These are phyloP conservation scores for Xanthoconium purpureum DNA, from an alignment of 768 basidiomycete genomes.

Conservation along the genomic window DNA sequence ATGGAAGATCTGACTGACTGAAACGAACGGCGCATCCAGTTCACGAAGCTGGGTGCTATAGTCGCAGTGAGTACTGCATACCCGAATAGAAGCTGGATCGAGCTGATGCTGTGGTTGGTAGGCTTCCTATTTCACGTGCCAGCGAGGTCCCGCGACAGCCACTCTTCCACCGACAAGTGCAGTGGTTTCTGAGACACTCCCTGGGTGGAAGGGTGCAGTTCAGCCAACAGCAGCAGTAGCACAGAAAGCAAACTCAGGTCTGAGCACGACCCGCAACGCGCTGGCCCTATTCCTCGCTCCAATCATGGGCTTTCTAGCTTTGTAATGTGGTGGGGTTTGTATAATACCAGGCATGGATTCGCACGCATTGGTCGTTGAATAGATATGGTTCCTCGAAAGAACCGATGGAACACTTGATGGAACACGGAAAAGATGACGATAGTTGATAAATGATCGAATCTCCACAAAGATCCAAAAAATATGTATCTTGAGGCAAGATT, in stretches of 20 bases:
- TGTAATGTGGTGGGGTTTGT: slow-evolving; percentile 9
- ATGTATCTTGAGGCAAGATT: too few species aligned
- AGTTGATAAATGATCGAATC: too few species aligned
- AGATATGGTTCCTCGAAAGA: slow-evolving; percentile 19
- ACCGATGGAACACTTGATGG: not conserved
- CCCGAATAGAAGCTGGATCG: not conserved
- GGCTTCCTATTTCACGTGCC: slow-evolving; percentile 72
- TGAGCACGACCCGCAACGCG: slow-evolving; percentile 18
- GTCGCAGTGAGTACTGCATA: slow-evolving; percentile 48
- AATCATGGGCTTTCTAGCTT: slow-evolving; percentile 28
- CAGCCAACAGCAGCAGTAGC: slow-evolving; percentile 12
- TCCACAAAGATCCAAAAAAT: too few species aligned
- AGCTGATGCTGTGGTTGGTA: slow-evolving; percentile 25
- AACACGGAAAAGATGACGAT: slow-evolving; percentile 1
- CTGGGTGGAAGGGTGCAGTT: slow-evolving; percentile 20
- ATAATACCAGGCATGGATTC: not conserved
- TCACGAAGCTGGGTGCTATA: slow-evolving; percentile 53
- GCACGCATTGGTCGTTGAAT: slow-evolving; percentile 4
- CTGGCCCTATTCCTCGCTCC: slow-evolving; percentile 25
- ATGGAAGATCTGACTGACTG: not conserved
- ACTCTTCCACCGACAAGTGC: slow-evolving; percentile 58
- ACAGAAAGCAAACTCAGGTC: slow-evolving; percentile 24
- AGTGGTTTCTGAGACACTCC: slow-evolving; percentile 61
- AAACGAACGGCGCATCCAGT: slow-evolving; percentile 29
- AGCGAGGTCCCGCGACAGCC: slow-evolving; percentile 58